These are phyloP conservation scores for Setomelanomma holmii DNA, from an alignment of 2,329 filamentous ascomycete species.

Conservation along the genomic window DNA sequence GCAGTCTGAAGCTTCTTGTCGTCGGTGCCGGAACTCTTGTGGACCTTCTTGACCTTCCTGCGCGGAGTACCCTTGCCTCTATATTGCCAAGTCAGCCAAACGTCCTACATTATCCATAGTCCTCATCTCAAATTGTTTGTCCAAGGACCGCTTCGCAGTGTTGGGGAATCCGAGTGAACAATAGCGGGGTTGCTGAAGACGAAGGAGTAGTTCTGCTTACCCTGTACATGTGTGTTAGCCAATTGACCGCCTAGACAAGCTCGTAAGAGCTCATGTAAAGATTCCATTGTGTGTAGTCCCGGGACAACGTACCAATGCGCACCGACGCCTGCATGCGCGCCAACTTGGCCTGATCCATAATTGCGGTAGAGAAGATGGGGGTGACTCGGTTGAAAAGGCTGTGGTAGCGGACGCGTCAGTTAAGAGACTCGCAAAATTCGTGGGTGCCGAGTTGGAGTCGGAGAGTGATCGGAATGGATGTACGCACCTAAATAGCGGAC, in stretches of 20 bases:
- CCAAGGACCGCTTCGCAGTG: no score
- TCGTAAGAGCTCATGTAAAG: background rate
- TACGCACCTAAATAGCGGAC: slow-evolving; percentile 37
- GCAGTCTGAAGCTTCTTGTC: slow-evolving; percentile 99
- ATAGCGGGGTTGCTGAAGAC: slow-evolving; percentile 28
- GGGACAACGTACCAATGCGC: slow-evolving; percentile 50
- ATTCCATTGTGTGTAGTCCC: background rate
- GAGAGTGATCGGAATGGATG: slow-evolving; percentile 13
- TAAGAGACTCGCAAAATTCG: slow-evolving; percentile 18
- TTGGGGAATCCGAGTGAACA: slow-evolving; percentile 3
- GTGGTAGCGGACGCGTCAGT: slow-evolving; percentile 24
- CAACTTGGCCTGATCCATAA: slow-evolving; percentile 56
- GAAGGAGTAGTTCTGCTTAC: slow-evolving; percentile 38
- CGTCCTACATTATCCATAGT: slow-evolving; percentile 2
- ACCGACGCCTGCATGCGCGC: slow-evolving; percentile 54
- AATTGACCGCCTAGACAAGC: slow-evolving; percentile 7
- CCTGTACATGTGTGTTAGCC: slow-evolving; percentile 35
- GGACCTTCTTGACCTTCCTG: slow-evolving; percentile 98
- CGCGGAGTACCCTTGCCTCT: slow-evolving; percentile 98
- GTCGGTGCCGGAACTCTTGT: slow-evolving; percentile 89
- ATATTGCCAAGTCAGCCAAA: slow-evolving; percentile 36
- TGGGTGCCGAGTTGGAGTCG: slow-evolving; percentile 6
- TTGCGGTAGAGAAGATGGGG: slow-evolving; percentile 42
- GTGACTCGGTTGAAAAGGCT: slow-evolving; percentile 28
- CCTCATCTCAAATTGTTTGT: background rate